A percentile compares a stretch with the other conserved stretches of the same genome.
Conservation (phyloP, 2,329 filamentous ascomycete genomes). For the Fusarium verticillioides region DNA sequence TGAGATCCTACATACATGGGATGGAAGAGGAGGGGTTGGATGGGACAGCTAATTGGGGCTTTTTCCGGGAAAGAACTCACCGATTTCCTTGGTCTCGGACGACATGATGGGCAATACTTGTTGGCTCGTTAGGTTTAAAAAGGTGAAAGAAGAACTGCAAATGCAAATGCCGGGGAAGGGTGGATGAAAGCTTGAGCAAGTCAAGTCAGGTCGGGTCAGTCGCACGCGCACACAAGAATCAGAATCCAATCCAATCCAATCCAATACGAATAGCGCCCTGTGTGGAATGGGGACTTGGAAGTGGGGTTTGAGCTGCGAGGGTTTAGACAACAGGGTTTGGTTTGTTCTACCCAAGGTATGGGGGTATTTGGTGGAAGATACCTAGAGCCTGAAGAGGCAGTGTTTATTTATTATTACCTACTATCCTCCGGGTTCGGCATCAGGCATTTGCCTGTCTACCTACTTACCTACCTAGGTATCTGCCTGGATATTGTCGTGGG, state of each 20-base stretch:
- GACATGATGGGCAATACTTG: constrained; percentile 54
- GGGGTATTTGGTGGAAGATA: neutral
- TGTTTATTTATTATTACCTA: neutral
- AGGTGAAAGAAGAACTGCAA: constrained; percentile 36
- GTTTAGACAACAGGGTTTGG: constrained; percentile 39
- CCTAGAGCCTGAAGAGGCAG: neutral
- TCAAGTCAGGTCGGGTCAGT: constrained; percentile 39
- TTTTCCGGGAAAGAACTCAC: constrained; percentile 47
- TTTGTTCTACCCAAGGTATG: neutral
- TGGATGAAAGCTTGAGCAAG: constrained; percentile 41
- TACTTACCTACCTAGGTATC: neutral
- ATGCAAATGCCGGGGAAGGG: constrained; percentile 32
- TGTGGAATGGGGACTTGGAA: constrained; percentile 32
- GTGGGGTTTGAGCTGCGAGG: constrained; percentile 42
- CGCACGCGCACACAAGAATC: constrained; percentile 30
- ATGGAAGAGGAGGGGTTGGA: neutral
- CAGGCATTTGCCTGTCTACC: neutral
- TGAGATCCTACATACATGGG: neutral
- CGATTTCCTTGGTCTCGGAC: constrained; percentile 59
- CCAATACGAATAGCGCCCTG: constrained; percentile 28
- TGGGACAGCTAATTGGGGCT: constrained; percentile 4
- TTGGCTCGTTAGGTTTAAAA: constrained; percentile 34
- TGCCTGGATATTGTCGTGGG: neutral
- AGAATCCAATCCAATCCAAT: constrained; percentile 13
- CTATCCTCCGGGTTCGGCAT: neutral